phyloP scores from a whole-genome alignment of 345 rosid species.

The Noccaea bulbosa region DNA sequence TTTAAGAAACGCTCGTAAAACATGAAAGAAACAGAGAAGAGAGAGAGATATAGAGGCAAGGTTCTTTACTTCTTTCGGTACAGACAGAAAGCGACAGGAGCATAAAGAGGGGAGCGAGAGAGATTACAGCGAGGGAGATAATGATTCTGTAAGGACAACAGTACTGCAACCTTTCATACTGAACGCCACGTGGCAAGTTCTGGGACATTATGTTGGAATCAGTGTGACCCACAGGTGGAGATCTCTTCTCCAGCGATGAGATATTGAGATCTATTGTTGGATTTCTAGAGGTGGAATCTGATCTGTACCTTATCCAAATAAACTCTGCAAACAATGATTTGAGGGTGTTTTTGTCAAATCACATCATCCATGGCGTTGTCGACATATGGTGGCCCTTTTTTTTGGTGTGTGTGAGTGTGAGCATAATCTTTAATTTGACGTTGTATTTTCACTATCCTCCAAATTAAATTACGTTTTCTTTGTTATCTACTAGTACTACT shows the following conservation, averaged over 20 bases:
- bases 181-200: slow-evolving; percentile 40
- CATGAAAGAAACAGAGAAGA: slow-evolving; percentile 39
- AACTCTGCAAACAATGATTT: slow-evolving; percentile 35
- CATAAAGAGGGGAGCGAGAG: slow-evolving; percentile 27
- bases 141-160: slow-evolving; percentile 39
- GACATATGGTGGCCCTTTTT: background rate
- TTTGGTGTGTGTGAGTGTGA: background rate
- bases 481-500: background rate
- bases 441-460: slow-evolving; percentile 17
- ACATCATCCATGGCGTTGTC: background rate
- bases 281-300: slow-evolving; percentile 39
- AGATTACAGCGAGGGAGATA: slow-evolving; percentile 44
- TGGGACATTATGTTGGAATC: slow-evolving; percentile 31
- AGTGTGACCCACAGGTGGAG: slow-evolving; percentile 3
- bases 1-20: slow-evolving; percentile 5
- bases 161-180: slow-evolving; percentile 22
- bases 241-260: slow-evolving; percentile 10
- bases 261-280: slow-evolving; percentile 42
- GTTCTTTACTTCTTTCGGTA: slow-evolving; percentile 33
- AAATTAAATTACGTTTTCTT: slow-evolving; percentile 25
- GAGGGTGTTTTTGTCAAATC: slow-evolving; percentile 41
- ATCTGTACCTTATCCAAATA: slow-evolving; percentile 42
- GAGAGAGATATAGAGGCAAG: slow-evolving; percentile 20
- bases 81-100: slow-evolving; percentile 45
- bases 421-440: background rate